Percentiles rank a stretch among this genome's conserved stretches.
Conservation (phyloP, 2,329 filamentous ascomycete genomes). For the Ophiocordyceps camponoti-leonardi region DNA sequence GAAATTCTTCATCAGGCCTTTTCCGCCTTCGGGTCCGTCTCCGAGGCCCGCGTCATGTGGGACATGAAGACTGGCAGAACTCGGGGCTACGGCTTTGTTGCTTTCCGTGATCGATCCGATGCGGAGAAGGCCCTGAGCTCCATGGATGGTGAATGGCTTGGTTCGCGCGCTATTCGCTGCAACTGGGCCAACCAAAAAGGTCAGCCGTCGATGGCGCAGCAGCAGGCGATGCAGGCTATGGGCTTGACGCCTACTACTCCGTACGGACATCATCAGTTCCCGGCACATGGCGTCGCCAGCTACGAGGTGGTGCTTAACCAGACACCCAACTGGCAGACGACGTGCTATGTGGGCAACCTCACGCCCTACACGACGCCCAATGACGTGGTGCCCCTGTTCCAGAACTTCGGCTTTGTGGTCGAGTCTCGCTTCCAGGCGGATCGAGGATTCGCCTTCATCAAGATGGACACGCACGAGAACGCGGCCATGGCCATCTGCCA, state of each 20-base stretch:
- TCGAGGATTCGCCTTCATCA: conserved; percentile 94
- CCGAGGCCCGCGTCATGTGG: conserved; percentile 98
- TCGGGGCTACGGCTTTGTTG: conserved; percentile 93
- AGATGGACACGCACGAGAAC: conserved; percentile 98
- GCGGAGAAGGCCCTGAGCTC: conserved; percentile 92
- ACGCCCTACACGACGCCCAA: conserved; percentile 96
- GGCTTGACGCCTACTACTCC: conserved; percentile 95
- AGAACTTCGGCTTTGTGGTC: conserved; percentile 95
- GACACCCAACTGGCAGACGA: conserved; percentile 96
- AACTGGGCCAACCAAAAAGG: conserved; percentile 99
- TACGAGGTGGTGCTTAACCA: conserved; percentile 95
- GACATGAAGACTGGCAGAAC: conserved; percentile 99
- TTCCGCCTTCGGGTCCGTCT: conserved; percentile 87
- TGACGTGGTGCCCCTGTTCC: conserved; percentile 92
- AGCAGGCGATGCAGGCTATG: conserved; percentile 93
- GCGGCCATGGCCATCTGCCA: conserved; percentile 98
- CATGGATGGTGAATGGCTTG: conserved; percentile 99
- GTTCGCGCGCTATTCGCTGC: conserved; percentile 92
- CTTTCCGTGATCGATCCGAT: conserved; percentile 83
- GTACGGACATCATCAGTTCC: conserved; percentile 95
- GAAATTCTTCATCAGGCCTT: conserved; percentile 89
- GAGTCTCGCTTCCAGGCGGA: conserved; percentile 97
- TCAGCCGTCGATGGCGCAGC: conserved; percentile 96
- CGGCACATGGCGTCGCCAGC: conserved; percentile 88
- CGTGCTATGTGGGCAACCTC: conserved; percentile 92